Conservation (phyloP, 2,329 filamentous ascomycete species). For the Emergomyces orientalis region DNA sequence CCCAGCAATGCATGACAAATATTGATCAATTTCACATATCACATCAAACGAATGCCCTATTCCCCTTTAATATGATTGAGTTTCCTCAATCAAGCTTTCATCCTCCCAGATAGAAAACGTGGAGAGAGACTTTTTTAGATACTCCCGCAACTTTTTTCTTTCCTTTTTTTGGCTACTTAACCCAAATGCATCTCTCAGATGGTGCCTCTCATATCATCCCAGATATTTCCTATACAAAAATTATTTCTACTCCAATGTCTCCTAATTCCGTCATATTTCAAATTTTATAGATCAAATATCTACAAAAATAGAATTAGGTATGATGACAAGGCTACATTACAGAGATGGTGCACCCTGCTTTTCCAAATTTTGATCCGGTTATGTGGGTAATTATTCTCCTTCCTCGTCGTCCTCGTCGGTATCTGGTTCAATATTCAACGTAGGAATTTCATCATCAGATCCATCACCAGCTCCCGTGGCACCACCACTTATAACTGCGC, state of each 20-base stretch:
- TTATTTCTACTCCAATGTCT: not conserved
- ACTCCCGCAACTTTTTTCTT: not conserved
- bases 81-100: not conserved
- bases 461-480: constrained; percentile 27
- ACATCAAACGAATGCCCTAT: not conserved
- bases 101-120: not conserved
- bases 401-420: constrained; percentile 37
- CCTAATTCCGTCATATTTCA: not conserved
- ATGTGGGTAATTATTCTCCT: not conserved
- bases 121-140: not conserved
- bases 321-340: not conserved
- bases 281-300: not conserved
- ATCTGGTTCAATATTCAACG: constrained; percentile 40
- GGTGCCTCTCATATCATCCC: not conserved
- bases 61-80: not conserved
- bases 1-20: not conserved
- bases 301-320: not conserved
- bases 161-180: not conserved
- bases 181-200: not conserved
- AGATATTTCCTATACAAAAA: not conserved
- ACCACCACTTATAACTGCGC: constrained; percentile 10
- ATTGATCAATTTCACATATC: not conserved
- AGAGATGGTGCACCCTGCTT: not conserved
- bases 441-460: constrained; percentile 43
- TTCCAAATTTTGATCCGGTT: not conserved